A percentile compares a stretch with the other conserved stretches of the same genome.
Evolutionary conservation across 1,284 basidiomycete genomes (phyloP).

Genomic region (Leccinum solheimii): DNA sequence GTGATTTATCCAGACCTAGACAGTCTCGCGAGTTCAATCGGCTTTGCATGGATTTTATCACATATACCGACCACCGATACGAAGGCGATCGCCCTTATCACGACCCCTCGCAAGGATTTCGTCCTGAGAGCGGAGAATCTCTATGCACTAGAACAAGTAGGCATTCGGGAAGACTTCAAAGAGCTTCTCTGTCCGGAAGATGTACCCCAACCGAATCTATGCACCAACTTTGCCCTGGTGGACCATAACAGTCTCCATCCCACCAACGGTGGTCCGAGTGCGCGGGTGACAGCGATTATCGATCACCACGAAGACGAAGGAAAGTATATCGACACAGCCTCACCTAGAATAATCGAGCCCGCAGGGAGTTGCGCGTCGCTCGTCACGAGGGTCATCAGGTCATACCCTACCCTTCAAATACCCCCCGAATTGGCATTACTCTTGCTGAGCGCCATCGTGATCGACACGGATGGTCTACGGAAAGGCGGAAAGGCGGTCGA

Average conservation of each 20-base stretch:
- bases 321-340: constrained; percentile 59
- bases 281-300: constrained; percentile 74
- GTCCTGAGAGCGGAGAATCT: constrained; percentile 85
- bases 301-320: constrained; percentile 94
- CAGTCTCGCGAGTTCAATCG: constrained; percentile 80
- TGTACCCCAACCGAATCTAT: constrained; percentile 42
- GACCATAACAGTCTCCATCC: constrained; percentile 84
- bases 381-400: constrained; percentile 56
- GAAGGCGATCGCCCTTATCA: constrained; percentile 68
- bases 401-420: constrained; percentile 37
- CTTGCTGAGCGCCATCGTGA: constrained; percentile 76
- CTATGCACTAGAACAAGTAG: constrained; percentile 64
- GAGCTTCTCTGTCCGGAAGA: constrained; percentile 65
- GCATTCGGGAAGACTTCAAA: constrained; percentile 46
- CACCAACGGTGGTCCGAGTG: constrained; percentile 46
- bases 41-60: constrained; percentile 71
- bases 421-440: constrained; percentile 70
- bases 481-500: constrained; percentile 72
- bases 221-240: constrained; percentile 75
- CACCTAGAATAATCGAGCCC: constrained; percentile 64
- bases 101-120: constrained; percentile 71
- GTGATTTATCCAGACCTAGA: constrained; percentile 70
- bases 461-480: constrained; percentile 83
- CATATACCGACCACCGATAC: constrained; percentile 34
- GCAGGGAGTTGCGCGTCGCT: constrained; percentile 83